Evolutionary conservation across 768 basidiomycete species (phyloP), one percentile per base, ranked within the genome.

Genomic region (Stropharia rugosoannulata): DNA sequence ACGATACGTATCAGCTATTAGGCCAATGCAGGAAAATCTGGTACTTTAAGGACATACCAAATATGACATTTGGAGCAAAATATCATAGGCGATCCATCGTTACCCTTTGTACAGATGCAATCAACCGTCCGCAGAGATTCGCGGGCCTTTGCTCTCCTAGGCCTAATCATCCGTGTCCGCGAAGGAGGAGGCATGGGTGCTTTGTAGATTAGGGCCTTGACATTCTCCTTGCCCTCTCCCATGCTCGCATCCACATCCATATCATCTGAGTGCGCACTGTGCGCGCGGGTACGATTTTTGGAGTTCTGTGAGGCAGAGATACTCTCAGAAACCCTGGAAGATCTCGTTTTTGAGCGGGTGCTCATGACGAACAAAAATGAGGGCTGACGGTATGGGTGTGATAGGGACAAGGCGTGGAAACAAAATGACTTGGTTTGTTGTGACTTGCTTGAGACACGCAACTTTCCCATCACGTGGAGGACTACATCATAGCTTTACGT

Each of bases 11-110:
- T 15, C 51, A 4, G 27, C 49, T 54, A 56, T 39, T 18, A 40
- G 12, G 35, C 32, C 12, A 35, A n/a, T 16, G 18, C 18, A 50
- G 19, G 3, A 35, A 36, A 25, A 15, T 37, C 6, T 11, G 42
- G 27, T 47, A 44, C n/a, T 47, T 64, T 57, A 38, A 22, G 55
- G 55, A 87, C 76, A 46, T 58, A 77, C 92, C 91, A 93, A 59
- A 85, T 85, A 22, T 73, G 76, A 68, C 92, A 94, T 49, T 80
- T 74, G 22, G 82, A 78, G 65, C 92, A 94, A 36, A 73, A 73
- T 47, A 93, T 85, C 90, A 93, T 92, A 11, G 90, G 90, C 5
- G 86, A 79, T 32, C 88, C 90, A 72, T 91, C 87, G 67, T 93
- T 87, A 38, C 79, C 80, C 47, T 80, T 79, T 19, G 78, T 75